Conservation (phyloP, 257 asterid species). For the Phtheirospermum japonicum region DNA sequence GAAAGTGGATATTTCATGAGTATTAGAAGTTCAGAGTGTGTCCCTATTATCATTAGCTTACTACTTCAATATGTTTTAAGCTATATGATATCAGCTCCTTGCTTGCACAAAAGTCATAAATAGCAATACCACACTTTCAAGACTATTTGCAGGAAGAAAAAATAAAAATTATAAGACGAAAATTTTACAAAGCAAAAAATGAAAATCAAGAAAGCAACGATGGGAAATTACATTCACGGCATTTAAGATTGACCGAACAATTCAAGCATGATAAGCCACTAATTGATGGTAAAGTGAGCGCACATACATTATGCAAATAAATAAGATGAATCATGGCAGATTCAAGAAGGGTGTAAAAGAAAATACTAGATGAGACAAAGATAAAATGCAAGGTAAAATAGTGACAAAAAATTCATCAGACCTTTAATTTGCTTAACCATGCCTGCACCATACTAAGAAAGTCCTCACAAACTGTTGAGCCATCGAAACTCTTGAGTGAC, state of each 20-base stretch:
- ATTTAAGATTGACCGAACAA: constrained; percentile 13
- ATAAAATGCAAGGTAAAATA: constrained; percentile 15
- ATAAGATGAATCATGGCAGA: constrained; percentile 12
- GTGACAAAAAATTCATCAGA: constrained; percentile 29
- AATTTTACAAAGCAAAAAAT: not conserved
- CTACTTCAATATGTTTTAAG: constrained; percentile 6
- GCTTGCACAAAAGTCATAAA: constrained; percentile 4
- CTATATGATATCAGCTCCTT: constrained; percentile 10
- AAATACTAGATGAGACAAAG: not conserved
- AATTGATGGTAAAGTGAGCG: constrained; percentile 6
- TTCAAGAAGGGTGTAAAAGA: not conserved
- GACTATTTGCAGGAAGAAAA: not conserved
- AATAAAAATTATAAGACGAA: constrained; percentile 8
- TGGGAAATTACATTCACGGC: not conserved
- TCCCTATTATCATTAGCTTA: not conserved
- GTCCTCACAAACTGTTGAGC: constrained; percentile 72
- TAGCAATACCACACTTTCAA: not conserved
- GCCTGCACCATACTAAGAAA: constrained; percentile 68
- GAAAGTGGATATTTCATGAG: not conserved
- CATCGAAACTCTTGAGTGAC: constrained; percentile 65
- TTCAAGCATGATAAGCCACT: not conserved
- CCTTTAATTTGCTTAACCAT: constrained; percentile 84
- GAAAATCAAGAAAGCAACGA: not conserved
- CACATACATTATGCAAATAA: constrained; percentile 14
- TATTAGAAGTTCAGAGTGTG: not conserved